Evolutionary conservation across 371 early-diverging fungal species (phyloP), one percentile per base, ranked within the genome.

Genomic region (Syncephalis fuscata): DNA sequence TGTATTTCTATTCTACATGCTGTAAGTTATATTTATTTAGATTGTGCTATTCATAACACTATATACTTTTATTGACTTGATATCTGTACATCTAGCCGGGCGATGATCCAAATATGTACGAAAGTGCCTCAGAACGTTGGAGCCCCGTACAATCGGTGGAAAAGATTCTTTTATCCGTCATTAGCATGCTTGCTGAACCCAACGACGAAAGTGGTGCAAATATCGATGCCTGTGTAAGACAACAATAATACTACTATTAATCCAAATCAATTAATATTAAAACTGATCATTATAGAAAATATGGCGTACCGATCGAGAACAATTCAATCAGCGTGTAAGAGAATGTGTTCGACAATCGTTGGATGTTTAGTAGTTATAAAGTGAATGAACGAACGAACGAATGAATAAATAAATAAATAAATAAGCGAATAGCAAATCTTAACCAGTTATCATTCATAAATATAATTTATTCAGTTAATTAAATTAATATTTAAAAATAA

Each of bases 1-100:
- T 99, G 99, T 68, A 97, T 99, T 47, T 91, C 92, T 7, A 99
- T 99, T 56, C 72, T 99, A 26, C 99, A 99, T 66, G 80, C 94
- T 10, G 32, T 32, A 32, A 32, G 32, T 32, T 32, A 11, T 11
- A 32, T 32, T 4, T 32, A n/a, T n/a, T n/a, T n/a, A n/a, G n/a
- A n/a, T n/a, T n/a, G n/a, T n/a, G n/a, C n/a, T n/a, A n/a, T n/a
- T n/a, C n/a, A n/a, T n/a, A n/a, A n/a, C n/a, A n/a, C n/a, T n/a
- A n/a, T n/a, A n/a, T n/a, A n/a, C n/a, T n/a, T n/a, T n/a, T n/a
- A n/a, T n/a, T n/a, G 4, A 11, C 32, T 11, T 32, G 4, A 32
- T 11, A 4, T 11, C 32, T 4, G 4, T 11, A 11, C 11, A 11
- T 7, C 11, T 32, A 32, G 32, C 98, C 98, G 3, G 98, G 98